Conservation (phyloP, 2,329 filamentous ascomycete species). For the Fusarium torreyae region DNA sequence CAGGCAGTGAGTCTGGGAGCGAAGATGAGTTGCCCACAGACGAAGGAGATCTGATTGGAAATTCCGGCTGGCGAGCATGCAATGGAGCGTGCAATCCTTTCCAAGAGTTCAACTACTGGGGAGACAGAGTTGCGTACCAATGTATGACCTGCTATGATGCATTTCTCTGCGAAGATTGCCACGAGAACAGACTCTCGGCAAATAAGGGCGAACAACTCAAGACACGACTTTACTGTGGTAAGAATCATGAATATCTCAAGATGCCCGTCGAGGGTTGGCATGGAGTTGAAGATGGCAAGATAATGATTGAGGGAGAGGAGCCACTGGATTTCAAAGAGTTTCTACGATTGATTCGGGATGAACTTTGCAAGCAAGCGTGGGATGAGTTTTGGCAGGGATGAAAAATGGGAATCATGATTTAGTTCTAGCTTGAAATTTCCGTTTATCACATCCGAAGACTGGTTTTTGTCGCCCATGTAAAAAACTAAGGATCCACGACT, state of each 20-base stretch:
- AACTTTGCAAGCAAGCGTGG: constrained; percentile 34
- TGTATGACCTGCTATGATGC: constrained; percentile 22
- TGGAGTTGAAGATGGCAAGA: constrained; percentile 37
- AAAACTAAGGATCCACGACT: too few relatives aligned
- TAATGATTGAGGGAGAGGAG: constrained; percentile 40
- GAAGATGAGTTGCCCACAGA: constrained; percentile 16
- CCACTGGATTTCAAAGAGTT: constrained; percentile 34
- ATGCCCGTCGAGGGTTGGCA: constrained; percentile 39
- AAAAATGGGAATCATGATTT: not conserved
- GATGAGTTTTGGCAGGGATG: constrained; percentile 23
- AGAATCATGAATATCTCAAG: constrained; percentile 34
- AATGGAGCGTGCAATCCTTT: constrained; percentile 19
- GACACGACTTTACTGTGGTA: constrained; percentile 29
- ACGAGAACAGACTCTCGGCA: constrained; percentile 22
- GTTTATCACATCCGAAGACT: too few relatives aligned
- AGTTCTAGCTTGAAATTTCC: too few relatives aligned
- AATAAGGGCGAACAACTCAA: constrained; percentile 26
- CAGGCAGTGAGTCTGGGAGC: not conserved
- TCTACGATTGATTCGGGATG: constrained; percentile 18
- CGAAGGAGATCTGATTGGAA: constrained; percentile 32
- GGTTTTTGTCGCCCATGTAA: too few relatives aligned
- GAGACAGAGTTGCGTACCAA: constrained; percentile 17
- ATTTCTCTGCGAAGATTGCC: constrained; percentile 35
- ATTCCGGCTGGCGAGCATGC: not conserved
- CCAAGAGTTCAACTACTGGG: constrained; percentile 34